Conservation (phyloP, 225 moss, liverwort and hornwort species). For the Rhytidiadelphus loreus region DNA sequence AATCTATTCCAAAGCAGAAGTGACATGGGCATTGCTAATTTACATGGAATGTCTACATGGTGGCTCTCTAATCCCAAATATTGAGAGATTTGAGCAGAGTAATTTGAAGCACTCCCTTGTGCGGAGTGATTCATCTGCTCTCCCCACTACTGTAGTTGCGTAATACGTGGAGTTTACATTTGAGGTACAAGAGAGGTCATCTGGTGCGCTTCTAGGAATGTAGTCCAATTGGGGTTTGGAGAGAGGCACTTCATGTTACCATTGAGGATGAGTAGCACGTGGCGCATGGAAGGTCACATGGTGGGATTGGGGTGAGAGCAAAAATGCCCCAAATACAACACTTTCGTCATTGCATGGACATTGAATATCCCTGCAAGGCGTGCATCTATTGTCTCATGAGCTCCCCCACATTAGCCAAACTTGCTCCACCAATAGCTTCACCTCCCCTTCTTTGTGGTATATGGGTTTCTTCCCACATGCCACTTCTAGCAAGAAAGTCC, state of each 20-base stretch:
- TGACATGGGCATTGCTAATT: background rate
- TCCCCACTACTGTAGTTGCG: background rate
- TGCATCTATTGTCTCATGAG: accelerated
- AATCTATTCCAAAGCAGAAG: background rate
- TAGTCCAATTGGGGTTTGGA: background rate
- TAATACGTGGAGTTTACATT: background rate
- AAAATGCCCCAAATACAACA: background rate
- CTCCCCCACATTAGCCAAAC: background rate
- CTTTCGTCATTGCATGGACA: background rate
- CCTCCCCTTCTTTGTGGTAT: background rate
- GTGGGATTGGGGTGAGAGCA: background rate
- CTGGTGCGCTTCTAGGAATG: background rate
- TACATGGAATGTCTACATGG: background rate
- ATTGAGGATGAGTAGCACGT: background rate
- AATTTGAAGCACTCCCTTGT: background rate
- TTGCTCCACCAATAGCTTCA: background rate
- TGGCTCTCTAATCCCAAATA: background rate
- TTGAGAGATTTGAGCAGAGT: background rate
- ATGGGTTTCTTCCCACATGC: background rate
- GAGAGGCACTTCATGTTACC: background rate
- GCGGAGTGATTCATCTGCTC: background rate
- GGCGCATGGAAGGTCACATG: background rate
- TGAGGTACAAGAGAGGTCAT: background rate
- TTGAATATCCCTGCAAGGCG: background rate
- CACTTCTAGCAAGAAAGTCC: background rate